phyloP scores from a whole-genome alignment of 495 filamentous ascomycete species.

The Tuber indicum region DNA sequence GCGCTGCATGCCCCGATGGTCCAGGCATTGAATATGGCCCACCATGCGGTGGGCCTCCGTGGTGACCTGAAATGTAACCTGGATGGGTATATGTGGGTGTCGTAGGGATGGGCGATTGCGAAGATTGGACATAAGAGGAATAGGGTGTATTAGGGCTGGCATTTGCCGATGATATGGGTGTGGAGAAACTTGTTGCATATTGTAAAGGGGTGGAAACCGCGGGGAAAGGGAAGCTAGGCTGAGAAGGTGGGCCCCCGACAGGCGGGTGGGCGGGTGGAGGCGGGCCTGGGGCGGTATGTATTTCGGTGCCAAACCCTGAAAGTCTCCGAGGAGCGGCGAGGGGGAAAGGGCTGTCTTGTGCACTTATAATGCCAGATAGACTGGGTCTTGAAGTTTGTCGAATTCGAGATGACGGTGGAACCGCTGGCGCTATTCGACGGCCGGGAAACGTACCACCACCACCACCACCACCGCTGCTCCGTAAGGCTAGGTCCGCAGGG shows the following conservation, averaged over 20 bases:
- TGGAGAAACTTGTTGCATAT: constrained; percentile 36
- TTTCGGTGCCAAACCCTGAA: constrained; percentile 25
- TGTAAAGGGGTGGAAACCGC: constrained; percentile 25
- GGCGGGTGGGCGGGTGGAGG: constrained; percentile 35
- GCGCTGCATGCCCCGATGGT: constrained; percentile 33
- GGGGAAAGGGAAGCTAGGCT: constrained; percentile 34
- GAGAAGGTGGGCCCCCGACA: background rate
- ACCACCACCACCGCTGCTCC: constrained; percentile 20
- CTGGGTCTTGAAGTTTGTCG: constrained; percentile 34
- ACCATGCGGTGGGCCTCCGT: constrained; percentile 5
- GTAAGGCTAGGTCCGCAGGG: constrained; percentile 23
- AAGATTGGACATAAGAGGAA: constrained; percentile 36
- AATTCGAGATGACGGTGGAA: constrained; percentile 27
- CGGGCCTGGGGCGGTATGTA: constrained; percentile 19
- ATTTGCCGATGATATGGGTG: constrained; percentile 37
- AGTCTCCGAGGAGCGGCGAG: constrained; percentile 30
- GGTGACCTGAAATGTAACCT: constrained; percentile 33
- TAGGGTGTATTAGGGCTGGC: constrained; percentile 39
- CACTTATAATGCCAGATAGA: constrained; percentile 36
- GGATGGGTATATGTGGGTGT: constrained; percentile 36
- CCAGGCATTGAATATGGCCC: constrained; percentile 9
- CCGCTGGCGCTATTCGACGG: constrained; percentile 36
- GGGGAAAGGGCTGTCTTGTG: constrained; percentile 35
- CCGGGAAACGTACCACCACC: constrained; percentile 25
- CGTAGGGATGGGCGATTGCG: constrained; percentile 33